A percentile compares a stretch with the other conserved stretches of the same genome.
Conservation (phyloP, 768 basidiomycete genomes). For the Myochromella boudieri region DNA sequence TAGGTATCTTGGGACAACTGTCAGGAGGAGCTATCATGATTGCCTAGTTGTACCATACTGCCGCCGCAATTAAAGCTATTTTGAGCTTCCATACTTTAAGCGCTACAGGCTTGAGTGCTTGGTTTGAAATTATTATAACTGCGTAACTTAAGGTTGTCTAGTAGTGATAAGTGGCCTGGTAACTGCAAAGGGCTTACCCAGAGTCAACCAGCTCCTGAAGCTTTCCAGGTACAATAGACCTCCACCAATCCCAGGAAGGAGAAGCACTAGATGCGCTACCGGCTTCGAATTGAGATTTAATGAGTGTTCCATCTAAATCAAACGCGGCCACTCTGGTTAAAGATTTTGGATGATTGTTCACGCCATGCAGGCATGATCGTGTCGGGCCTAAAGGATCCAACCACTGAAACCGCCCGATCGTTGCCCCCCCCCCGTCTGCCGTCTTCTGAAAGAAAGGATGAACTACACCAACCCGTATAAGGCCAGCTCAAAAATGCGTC, state of each 20-base stretch:
- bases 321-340: slow-evolving; percentile 71
- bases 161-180: too few relatives aligned
- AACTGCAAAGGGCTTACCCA: too few relatives aligned
- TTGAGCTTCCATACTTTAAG: slow-evolving; percentile 77
- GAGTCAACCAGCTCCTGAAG: slow-evolving; percentile 56
- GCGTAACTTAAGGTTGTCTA: slow-evolving; percentile 59
- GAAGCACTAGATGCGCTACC: slow-evolving; percentile 33
- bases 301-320: slow-evolving; percentile 87
- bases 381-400: slow-evolving; percentile 35
- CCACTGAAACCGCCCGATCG: slow-evolving; percentile 39
- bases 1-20: slow-evolving; percentile 56
- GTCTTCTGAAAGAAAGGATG: slow-evolving; percentile 42
- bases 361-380: slow-evolving; percentile 41
- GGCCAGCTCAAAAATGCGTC: background rate
- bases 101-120: slow-evolving; percentile 49
- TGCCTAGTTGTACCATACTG: slow-evolving; percentile 35
- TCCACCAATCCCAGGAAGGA: slow-evolving; percentile 72
- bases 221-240: slow-evolving; percentile 56
- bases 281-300: slow-evolving; percentile 44
- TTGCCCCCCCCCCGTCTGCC: slow-evolving; percentile 1
- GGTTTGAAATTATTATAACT: slow-evolving; percentile 82
- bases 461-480: slow-evolving; percentile 21
- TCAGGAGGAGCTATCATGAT: background rate
- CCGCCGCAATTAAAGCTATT: slow-evolving; percentile 62
- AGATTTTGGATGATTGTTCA: slow-evolving; percentile 40